phyloP scores from a whole-genome alignment of 176 grass and related monocot genomes.

The Pontederia paniculata region DNA sequence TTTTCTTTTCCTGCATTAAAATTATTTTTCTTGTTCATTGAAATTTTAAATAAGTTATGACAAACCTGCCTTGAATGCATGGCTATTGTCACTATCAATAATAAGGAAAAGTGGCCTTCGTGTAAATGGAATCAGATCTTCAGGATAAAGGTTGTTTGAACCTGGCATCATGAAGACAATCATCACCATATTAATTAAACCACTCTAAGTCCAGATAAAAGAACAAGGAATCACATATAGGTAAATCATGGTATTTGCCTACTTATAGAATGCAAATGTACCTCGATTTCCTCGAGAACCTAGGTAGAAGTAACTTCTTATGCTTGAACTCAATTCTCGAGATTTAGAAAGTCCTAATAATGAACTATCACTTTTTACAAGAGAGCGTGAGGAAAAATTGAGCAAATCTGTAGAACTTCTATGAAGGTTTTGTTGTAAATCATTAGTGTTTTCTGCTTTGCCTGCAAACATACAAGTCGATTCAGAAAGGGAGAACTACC shows the following conservation, averaged over 20 bases:
- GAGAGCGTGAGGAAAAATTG: not conserved
- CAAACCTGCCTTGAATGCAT: constrained; percentile 99
- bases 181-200: not conserved
- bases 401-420: constrained; percentile 25
- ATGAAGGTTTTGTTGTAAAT: constrained; percentile 41
- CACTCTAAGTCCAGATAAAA: constrained; percentile 5
- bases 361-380: constrained; percentile 13
- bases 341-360: constrained; percentile 12
- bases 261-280: constrained; percentile 6
- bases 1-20: not conserved
- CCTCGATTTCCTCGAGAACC: constrained; percentile 76
- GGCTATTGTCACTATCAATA: constrained; percentile 87
- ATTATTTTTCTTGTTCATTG: constrained; percentile 1
- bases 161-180: constrained; percentile 30
- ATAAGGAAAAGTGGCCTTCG: constrained; percentile 91
- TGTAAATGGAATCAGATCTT: constrained; percentile 93
- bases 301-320: constrained; percentile 61
- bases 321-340: constrained; percentile 28
- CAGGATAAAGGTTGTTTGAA: constrained; percentile 77
- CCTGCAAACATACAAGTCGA: constrained; percentile 28
- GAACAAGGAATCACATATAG: not conserved
- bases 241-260: not conserved
- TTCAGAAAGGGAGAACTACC: constrained; percentile 12
- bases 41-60: constrained; percentile 56
- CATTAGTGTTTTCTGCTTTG: constrained; percentile 34